Conservation (phyloP, 768 basidiomycete genomes). For the Pulveroboletus sp. region DNA sequence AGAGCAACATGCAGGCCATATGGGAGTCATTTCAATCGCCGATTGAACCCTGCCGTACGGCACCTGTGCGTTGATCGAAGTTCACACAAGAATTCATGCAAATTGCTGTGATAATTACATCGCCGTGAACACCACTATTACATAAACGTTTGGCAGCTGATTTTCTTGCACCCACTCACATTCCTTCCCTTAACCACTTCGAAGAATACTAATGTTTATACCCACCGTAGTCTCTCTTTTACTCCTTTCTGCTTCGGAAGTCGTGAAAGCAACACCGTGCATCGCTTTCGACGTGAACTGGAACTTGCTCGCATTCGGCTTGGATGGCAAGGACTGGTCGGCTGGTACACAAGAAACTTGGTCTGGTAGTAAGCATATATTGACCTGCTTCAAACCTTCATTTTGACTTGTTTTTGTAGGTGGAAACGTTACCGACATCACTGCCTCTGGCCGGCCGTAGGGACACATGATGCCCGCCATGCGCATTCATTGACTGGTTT, state of each 20-base stretch:
- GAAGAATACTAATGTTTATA: conserved; percentile 31
- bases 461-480: conserved; percentile 23
- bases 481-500: neutral
- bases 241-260: conserved; percentile 33
- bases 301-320: conserved; percentile 86
- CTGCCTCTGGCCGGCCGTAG: conserved; percentile 75
- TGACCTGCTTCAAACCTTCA: neutral
- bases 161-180: neutral
- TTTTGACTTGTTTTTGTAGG: conserved; percentile 16
- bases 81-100: too few species aligned
- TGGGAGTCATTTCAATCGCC: too few species aligned
- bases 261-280: conserved; percentile 51
- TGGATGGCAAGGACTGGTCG: conserved; percentile 81
- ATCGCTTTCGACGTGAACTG: conserved; percentile 76
- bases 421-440: conserved; percentile 59
- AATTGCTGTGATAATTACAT: too few species aligned
- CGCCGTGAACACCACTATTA: too few species aligned
- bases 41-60: too few species aligned
- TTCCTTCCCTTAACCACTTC: conserved; percentile 2
- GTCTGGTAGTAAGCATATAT: conserved; percentile 47
- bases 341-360: conserved; percentile 72
- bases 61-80: too few species aligned
- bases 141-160: too few species aligned
- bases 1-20: too few species aligned
- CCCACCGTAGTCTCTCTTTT: conserved; percentile 57